These are phyloP conservation scores for Tieghemostelium lacteum DNA, from an alignment of 78 protist species.

Conservation along the genomic window DNA sequence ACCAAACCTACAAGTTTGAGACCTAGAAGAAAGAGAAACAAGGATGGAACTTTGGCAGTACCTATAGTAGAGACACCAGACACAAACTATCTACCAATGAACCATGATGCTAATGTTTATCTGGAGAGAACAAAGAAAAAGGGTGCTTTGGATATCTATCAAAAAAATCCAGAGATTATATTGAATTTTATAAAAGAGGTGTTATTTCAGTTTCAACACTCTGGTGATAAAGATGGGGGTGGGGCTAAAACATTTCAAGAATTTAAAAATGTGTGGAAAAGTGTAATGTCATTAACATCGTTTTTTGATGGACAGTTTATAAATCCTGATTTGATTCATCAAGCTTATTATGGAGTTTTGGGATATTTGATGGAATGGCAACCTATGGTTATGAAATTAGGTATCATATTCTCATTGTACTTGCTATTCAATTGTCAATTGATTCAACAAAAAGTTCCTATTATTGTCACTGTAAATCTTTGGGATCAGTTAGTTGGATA, in stretches of 20 bases:
- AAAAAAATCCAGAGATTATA: conserved; percentile 25
- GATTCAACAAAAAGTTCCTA: neutral
- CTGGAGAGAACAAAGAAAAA: conserved; percentile 8
- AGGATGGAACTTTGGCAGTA: no score
- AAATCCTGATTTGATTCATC: conserved; percentile 21
- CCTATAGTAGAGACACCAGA: no score
- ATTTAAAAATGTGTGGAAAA: conserved; percentile 40
- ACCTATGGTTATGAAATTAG: conserved; percentile 27
- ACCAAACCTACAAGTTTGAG: no score
- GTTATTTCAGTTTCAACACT: conserved; percentile 17
- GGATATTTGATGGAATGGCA: conserved; percentile 35
- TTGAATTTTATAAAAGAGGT: conserved; percentile 9
- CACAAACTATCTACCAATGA: no score
- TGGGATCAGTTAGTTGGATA: conserved; percentile 49
- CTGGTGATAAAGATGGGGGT: no score
- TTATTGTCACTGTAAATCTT: conserved; percentile 30
- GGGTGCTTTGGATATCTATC: neutral
- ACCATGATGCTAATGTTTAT: conserved; percentile 9
- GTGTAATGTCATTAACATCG: neutral
- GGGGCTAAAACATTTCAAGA: neutral
- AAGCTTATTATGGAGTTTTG: conserved; percentile 49
- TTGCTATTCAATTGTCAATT: conserved; percentile 42
- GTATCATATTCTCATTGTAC: conserved; percentile 36
- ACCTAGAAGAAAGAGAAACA: no score
- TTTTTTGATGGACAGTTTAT: conserved; percentile 37